Base-by-base conservation (phyloP, 1,284 basidiomycete genomes). In the Boletellus deceptivus region DNA sequence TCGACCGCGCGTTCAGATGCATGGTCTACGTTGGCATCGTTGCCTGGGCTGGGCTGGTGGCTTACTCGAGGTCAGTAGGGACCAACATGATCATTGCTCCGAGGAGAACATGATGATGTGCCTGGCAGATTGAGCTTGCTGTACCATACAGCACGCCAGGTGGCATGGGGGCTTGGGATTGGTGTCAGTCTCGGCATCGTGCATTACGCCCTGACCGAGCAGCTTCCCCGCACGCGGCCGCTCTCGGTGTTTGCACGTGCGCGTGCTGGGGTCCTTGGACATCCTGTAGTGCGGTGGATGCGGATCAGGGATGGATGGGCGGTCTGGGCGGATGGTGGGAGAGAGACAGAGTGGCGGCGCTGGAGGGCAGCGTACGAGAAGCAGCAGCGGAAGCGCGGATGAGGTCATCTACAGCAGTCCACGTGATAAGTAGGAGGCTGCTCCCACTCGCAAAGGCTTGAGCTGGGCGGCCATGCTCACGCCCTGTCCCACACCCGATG, bases 261-360 rank as follows among this genome's bases (percentile, higher is more conserved):
- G 2, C 80, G 86, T 42, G 59, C 68, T 16, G 72, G 71, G 34
- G 48, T 86, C 20, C 66, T 93, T 20, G 63, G 65, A 2, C 83
- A 87, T 59, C 79, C 83, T 2, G 43, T 91, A 22, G 76, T 76
- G 4, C 72, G 69, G 0, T 92, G 87, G 80, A 68, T 90, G 31
- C 78, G 84, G 34, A 70, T 93, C 31, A 75, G 88, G 43, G 91
- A 93, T 62, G 86, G 89, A 7, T 93, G 91, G 90, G 77, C 75
- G 4, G 74, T 91, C 1, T 93, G 89, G 83, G 56, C 65, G 37
- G 90, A 84, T 65, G 86, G 84, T 22, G 86, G 87, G 8, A 74
- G 76, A 20, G 86, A 87, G 61, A 69, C 62, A 22, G 84, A 87
- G 55, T 91, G 87, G 78, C 63, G 67, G 42, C 62, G 65, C 6